Evolutionary conservation across 305 asterid genomes (phyloP), one percentile per base, ranked within the genome.

Genomic region (Fraxinus paxiana): DNA sequence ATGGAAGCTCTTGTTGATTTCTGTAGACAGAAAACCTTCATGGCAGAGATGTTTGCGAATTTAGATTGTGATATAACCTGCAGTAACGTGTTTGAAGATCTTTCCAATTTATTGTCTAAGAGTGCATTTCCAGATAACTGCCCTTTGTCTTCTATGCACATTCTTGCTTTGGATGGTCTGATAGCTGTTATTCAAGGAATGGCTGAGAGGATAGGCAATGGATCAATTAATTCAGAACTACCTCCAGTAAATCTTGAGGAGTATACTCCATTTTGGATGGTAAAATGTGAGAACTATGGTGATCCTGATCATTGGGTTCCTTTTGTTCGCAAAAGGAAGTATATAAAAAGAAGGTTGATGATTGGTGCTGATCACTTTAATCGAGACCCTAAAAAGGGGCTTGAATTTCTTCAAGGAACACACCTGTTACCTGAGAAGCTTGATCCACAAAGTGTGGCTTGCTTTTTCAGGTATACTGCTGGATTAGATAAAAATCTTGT

Each of bases 321-420:
- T 78, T 96, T 92, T 83, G 96, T 91, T 80, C 96, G 97, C 35
- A 85, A 90, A 83, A 90, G 96, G 84, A 95, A 95, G 86, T 94
- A 92, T 81, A 90, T 94, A 83, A 95, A 94, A 84, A 92, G 97
- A 90, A 92, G 99, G 83, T 88, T 95, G 89, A 94, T 94, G 97
- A 94, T 94, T 83, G 99, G 99, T 78, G 99, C 97, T 70, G 99
- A 96, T 90, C 99, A 96, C 92, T 96, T 96, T 86, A 96, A 96
- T 71, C 90, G 99, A 82, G 99, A 96, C 81, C 99, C 99, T 24
- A 94, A 96, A 90, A 96, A 96, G 88, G 99, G 98, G 79, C 87
- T 96, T 24, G 99, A 96, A 81, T 96, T 96, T 88, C 98, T 96
- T 78, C 99, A 96, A 88, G 98, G 98, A 86, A 94, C 97, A 37